Conservation (phyloP, 192 early-diverging fungal species). For the Chytriomyces sp. region DNA sequence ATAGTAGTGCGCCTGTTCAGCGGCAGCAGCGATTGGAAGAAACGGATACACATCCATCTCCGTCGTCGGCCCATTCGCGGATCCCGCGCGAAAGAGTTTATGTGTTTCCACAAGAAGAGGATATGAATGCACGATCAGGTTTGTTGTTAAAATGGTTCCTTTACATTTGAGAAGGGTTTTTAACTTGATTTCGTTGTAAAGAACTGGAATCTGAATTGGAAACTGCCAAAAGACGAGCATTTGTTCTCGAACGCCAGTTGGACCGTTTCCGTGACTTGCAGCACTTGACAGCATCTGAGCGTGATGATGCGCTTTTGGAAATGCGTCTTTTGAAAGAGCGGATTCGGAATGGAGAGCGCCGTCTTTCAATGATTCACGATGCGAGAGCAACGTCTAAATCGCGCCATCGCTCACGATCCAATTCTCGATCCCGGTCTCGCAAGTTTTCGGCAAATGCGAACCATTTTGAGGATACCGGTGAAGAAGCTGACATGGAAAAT, state of each 20-base stretch:
- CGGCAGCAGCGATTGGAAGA: not conserved
- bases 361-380: not conserved
- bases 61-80: not conserved
- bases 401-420: not conserved
- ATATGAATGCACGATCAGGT: no score
- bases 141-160: no score
- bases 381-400: not conserved
- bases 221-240: constrained; percentile 22
- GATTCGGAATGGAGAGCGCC: constrained; percentile 13
- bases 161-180: no score
- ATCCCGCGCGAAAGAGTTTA: no score
- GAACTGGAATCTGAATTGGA: constrained; percentile 22
- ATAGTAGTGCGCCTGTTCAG: not conserved
- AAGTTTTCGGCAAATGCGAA: not conserved
- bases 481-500: constrained; percentile 14
- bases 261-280: constrained; percentile 30
- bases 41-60: not conserved
- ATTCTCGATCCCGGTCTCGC: not conserved
- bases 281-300: constrained; percentile 27
- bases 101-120: no score
- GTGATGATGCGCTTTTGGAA: constrained; percentile 32
- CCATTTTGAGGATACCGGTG: constrained; percentile 13
- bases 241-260: constrained; percentile 27
- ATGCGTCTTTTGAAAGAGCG: constrained; percentile 23
- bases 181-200: not conserved